Evolutionary conservation across 352 stramenopile species (phyloP), one percentile per base, ranked within the genome.

Genomic region (Globisporangium irregulare): DNA sequence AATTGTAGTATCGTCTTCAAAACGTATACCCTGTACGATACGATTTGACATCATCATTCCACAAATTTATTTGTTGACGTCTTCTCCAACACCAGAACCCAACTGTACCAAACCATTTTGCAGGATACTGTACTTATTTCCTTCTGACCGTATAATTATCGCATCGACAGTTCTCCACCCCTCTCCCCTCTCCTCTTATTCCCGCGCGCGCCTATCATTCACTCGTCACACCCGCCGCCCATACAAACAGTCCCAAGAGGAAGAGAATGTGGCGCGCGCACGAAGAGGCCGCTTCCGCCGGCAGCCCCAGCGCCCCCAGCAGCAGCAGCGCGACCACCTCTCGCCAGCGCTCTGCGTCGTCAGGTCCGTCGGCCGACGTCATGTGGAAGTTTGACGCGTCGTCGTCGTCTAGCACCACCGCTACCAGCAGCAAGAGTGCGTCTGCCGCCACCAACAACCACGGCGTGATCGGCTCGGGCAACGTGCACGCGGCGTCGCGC

Each of bases 391-490:
- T 68, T 24, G 63, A 68, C 43, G 53, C 63, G 6, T 50, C 32
- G 2, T 29, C 50, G 7, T 46, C 62, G 7, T 36, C 51, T 54
- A 20, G 48, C 9, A 14, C 54, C 29, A 22, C 36, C 34, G 8
- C 53, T 27, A 36, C n/a, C 27, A 57, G 14, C 25, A 34, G 51
- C 24, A 64, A 24, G 25, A 59, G n/a, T 22, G 5, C 25, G 2
- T 50, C 41, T 50, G 41, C 15, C 41, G 41, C 41, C 41, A n/a
- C 18, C n/a, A 55, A 15, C 25, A 65, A 62, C 36, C 79, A 84
- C 58, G 77, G 77, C 18, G 63, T 75, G 18, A 85, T 87, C 29
- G 79, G 79, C 50, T 78, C 68, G 24, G 56, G 68, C 24, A 75
- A 74, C n/a, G 68, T 46, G 66, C 75, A 68, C 53, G 56, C 59